Evolutionary conservation across 257 asterid genomes (phyloP).

Genomic region (Nicotiana attenuata): DNA sequence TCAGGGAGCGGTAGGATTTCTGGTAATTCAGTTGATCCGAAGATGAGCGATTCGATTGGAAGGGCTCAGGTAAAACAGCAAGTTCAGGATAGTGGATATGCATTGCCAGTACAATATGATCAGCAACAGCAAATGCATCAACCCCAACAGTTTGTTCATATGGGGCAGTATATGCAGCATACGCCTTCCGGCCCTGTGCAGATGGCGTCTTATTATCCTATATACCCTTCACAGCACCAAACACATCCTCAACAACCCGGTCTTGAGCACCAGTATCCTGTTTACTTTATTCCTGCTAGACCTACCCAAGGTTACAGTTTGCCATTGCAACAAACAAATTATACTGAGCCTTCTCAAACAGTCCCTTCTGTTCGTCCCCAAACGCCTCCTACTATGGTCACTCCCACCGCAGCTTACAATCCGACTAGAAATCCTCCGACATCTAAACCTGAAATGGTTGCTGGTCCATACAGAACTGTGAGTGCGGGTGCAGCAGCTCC

Average conservation of each 20-base stretch:
- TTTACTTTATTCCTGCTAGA: conserved; percentile 44
- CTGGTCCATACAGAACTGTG: conserved; percentile 16
- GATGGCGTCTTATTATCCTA: conserved; percentile 44
- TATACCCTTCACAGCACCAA: conserved; percentile 74
- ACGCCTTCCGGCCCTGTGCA: conserved; percentile 60
- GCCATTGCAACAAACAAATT: conserved; percentile 43
- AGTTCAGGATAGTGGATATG: conserved; percentile 53
- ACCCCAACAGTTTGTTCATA: conserved; percentile 59
- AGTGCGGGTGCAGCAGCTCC: conserved; percentile 12
- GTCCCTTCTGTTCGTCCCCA: conserved; percentile 43
- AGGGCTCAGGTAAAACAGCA: conserved; percentile 59
- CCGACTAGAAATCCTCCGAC: conserved; percentile 33
- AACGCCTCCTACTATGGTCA: conserved; percentile 23
- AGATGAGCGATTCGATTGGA: conserved; percentile 37
- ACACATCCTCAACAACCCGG: conserved; percentile 40
- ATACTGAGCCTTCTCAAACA: conserved; percentile 31
- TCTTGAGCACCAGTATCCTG: conserved; percentile 48
- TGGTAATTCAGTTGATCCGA: conserved; percentile 42
- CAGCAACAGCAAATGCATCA: conserved; percentile 73
- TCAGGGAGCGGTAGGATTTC: conserved; percentile 37
- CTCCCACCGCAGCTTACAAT: conserved; percentile 29
- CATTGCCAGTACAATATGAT: conserved; percentile 46
- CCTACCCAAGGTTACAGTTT: conserved; percentile 47
- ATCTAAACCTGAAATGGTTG: conserved; percentile 29
- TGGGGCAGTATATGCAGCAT: conserved; percentile 54